Conservation (phyloP, 331 rosid genomes). For the Quercus lobata region DNA sequence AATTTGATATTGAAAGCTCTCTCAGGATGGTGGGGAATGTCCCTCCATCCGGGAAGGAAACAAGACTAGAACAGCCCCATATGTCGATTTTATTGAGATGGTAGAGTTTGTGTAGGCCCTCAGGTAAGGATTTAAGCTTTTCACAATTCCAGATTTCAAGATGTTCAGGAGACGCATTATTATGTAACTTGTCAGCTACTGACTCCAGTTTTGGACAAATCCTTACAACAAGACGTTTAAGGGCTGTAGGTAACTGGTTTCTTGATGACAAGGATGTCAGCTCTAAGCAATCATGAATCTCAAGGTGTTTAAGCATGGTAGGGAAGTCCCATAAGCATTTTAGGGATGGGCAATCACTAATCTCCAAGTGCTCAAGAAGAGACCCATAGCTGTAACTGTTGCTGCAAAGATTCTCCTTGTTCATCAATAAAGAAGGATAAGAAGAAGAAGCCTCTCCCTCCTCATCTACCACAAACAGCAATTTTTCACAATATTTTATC, state of each 20-base stretch:
- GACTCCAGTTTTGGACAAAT: conserved; percentile 15
- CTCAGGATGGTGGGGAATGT: too few species aligned
- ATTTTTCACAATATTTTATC: conserved; percentile 11
- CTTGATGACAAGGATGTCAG: too few species aligned
- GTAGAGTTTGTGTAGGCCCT: background rate
- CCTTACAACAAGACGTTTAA: conserved; percentile 5
- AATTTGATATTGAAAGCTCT: too few species aligned
- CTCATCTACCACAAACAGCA: conserved; percentile 10
- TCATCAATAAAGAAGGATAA: background rate
- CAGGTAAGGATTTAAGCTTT: conserved; percentile 17
- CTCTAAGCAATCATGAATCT: too few species aligned
- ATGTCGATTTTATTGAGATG: too few species aligned
- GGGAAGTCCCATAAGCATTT: too few species aligned
- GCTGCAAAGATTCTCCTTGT: background rate
- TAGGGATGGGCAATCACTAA: conserved; percentile 19
- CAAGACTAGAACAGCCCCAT: too few species aligned
- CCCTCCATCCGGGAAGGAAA: too few species aligned
- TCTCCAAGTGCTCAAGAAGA: conserved; percentile 13
- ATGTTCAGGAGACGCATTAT: conserved; percentile 10
- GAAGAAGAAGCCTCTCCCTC: background rate
- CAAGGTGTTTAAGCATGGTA: too few species aligned
- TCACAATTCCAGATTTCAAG: conserved; percentile 1
- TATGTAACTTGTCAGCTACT: background rate
- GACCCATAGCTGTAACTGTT: too few species aligned
- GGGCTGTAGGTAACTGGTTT: background rate